Percentiles rank a stretch among this genome's conserved stretches.
Conservation (phyloP, 2,329 filamentous ascomycete species). For the Verticillium nubilum region DNA sequence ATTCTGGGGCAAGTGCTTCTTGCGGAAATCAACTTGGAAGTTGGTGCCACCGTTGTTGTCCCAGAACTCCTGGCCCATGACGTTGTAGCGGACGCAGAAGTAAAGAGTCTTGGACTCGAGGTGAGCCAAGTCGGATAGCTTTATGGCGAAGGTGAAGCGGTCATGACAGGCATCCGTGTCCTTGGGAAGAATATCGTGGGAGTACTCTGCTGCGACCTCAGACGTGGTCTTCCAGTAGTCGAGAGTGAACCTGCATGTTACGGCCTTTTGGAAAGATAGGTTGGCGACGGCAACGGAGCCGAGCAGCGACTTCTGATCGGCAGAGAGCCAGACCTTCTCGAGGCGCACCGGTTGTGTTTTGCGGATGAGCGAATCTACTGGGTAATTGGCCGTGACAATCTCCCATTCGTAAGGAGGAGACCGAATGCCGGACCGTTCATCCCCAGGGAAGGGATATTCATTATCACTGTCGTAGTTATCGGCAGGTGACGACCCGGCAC, state of each 20-base stretch:
- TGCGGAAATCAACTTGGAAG: constrained; percentile 90
- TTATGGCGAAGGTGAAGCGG: constrained; percentile 91
- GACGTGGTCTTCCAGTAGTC: constrained; percentile 99
- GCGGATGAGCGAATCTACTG: constrained; percentile 54
- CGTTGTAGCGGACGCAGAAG: constrained; percentile 83
- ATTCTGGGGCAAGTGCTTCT: constrained; percentile 62
- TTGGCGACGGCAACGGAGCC: constrained; percentile 84
- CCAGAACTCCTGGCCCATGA: constrained; percentile 84
- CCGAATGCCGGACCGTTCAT: constrained; percentile 35
- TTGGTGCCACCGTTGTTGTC: constrained; percentile 87
- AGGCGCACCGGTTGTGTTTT: constrained; percentile 66
- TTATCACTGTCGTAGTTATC: constrained; percentile 81
- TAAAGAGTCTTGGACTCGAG: constrained; percentile 89
- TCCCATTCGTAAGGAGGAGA: constrained; percentile 74
- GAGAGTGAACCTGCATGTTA: constrained; percentile 90
- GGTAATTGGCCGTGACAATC: constrained; percentile 66
- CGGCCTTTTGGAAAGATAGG: constrained; percentile 79
- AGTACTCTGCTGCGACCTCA: constrained; percentile 85
- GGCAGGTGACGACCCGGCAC: constrained; percentile 84
- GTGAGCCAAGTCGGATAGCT: constrained; percentile 84
- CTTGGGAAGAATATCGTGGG: constrained; percentile 55
- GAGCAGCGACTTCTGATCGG: constrained; percentile 79
- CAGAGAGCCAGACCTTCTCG: constrained; percentile 81
- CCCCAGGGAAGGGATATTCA: constrained; percentile 77
- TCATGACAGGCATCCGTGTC: constrained; percentile 56